Evolutionary conservation across 306 rosid genomes (phyloP), one percentile per base, ranked within the genome.

Genomic region (Casuarina cunninghamiana): DNA sequence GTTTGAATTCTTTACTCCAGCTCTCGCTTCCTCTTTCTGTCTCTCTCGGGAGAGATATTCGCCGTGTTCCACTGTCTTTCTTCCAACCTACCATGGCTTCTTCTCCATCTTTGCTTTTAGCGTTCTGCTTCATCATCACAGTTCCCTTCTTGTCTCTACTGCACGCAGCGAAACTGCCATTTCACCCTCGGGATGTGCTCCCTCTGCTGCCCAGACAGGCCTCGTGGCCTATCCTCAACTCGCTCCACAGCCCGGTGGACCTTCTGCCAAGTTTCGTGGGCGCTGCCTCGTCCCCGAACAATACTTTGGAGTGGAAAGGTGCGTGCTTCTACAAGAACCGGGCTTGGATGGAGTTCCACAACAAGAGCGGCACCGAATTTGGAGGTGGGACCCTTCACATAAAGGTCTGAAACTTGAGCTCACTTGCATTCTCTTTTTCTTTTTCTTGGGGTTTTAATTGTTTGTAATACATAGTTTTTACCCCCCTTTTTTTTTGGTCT

Each of bases 321-420:
- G 86, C 98, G 5, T 96, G 99, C 81, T 96, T 96, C 69, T 86
- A 80, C 78, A 1, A 91, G n/a, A 96, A 93, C 82, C 61, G 54
- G 0, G 99, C 99, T 43, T 93, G 99, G 97, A 70, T 96, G 85
- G 98, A 86, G 70, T 88, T 95, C 76, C 90, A 91, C 77, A 93
- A 93, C 77, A 84, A 93, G 10, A 76, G 77, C 48, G 88, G 84
- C 51, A 42, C 85, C 21, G 67, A 91, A 80, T 91, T 82, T 77
- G 99, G 99, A 11, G 99, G 99, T 53, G 99, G 99, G 37, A 93
- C 98, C 43, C 97, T 96, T 77, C 99, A 96, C 75, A 3, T 96
- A 53, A 84, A 91, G 98, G 99, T 96, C 6, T 1, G 44, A 2
- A 9, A 12, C 8, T 75, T 63, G 53, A 8, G 21, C 15, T 45